Percentiles rank a stretch among this genome's conserved stretches.
Conservation (phyloP, 495 filamentous ascomycete species). For the Penicillium angulare region DNA sequence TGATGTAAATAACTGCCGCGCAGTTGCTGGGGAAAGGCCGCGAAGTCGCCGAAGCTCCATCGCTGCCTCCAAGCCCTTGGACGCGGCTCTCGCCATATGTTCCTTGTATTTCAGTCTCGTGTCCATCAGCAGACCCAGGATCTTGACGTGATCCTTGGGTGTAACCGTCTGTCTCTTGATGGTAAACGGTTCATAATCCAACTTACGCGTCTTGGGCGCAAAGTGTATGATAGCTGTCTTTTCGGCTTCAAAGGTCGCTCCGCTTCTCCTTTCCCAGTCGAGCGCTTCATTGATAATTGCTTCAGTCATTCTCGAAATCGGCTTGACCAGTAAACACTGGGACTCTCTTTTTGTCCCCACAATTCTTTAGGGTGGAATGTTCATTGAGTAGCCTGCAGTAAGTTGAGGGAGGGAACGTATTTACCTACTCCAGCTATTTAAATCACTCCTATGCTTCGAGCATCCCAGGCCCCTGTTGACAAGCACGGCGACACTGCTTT, state of each 20-base stretch:
- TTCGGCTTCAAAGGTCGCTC: constrained; percentile 26
- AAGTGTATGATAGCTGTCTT: no score
- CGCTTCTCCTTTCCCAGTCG: constrained; percentile 21
- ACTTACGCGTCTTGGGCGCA: constrained; percentile 14
- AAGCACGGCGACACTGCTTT: no score
- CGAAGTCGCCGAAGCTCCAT: constrained; percentile 30
- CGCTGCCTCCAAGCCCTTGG: constrained; percentile 28
- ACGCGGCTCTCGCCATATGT: constrained; percentile 24
- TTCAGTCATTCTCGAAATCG: no score
- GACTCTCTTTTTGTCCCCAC: no score
- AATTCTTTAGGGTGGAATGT: no score
- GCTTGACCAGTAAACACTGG: no score
- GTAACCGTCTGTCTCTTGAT: constrained; percentile 23
- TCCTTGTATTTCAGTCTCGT: constrained; percentile 19
- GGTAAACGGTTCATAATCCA: constrained; percentile 19
- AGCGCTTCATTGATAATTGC: constrained; percentile 20
- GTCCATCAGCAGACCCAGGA: constrained; percentile 18
- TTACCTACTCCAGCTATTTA: no score
- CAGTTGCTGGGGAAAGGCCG: constrained; percentile 25
- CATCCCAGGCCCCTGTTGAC: no score
- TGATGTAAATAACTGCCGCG: no score
- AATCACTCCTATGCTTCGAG: no score
- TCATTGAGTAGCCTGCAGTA: no score
- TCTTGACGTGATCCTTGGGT: constrained; percentile 22
- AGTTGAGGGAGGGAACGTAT: no score